Percentiles rank a stretch among this genome's conserved stretches.
Conservation (phyloP, 2,329 filamentous ascomycete genomes). For the Penicillium verrucosum region DNA sequence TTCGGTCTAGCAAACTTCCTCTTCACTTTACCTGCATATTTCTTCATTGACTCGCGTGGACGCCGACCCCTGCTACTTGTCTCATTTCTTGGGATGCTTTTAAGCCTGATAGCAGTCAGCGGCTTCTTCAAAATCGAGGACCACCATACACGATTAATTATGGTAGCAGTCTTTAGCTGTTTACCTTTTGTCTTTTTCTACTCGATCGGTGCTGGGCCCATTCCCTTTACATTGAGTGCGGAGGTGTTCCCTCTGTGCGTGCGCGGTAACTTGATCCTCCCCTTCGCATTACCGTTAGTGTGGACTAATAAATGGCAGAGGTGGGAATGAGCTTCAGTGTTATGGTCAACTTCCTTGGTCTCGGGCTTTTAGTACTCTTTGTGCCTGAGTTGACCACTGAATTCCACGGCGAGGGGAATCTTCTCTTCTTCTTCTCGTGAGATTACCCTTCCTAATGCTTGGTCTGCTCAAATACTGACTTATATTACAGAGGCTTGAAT, state of each 20-base stretch:
- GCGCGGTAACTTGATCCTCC: conserved; percentile 12
- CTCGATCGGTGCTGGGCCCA: conserved; percentile 38
- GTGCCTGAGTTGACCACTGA: conserved; percentile 14
- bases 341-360: conserved; percentile 25
- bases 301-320: conserved; percentile 8
- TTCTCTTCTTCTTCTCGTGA: conserved; percentile 1
- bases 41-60: neutral
- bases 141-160: neutral
- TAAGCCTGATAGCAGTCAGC: neutral
- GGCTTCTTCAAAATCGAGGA: neutral
- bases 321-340: conserved; percentile 27
- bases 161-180: neutral
- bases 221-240: conserved; percentile 25
- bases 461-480: neutral
- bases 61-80: neutral
- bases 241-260: conserved; percentile 25
- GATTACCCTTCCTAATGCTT: neutral
- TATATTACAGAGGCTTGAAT: neutral
- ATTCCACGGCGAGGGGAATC: neutral
- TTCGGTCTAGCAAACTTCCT: neutral
- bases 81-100: neutral
- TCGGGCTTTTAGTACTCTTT: conserved; percentile 18
- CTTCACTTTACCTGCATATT: neutral
- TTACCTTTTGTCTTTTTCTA: neutral
- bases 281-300: neutral